A percentile compares a stretch with the other conserved stretches of the same genome.
These are phyloP conservation scores for Sechiopsis laciniata DNA, from an alignment of 306 rosid genomes.

Conservation along the genomic window DNA sequence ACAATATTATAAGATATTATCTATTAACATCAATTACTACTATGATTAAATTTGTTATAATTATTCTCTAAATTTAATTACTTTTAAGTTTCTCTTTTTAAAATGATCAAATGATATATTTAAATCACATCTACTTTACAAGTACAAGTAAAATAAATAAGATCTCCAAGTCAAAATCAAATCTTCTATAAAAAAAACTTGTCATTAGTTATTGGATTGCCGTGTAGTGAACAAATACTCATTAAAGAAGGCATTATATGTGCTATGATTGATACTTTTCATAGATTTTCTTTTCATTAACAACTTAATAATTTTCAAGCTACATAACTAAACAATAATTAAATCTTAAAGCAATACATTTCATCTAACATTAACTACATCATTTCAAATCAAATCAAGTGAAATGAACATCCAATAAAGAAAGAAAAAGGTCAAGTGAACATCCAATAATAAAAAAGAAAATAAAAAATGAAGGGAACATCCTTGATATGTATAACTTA, in stretches of 20 bases:
- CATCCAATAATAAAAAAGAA: no score
- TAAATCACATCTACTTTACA: not conserved
- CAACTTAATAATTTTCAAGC: not conserved
- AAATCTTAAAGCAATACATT: not conserved
- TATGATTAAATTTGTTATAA: no score
- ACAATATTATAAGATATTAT: no score
- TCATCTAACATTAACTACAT: not conserved
- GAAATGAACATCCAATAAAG: not conserved
- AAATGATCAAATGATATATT: not conserved
- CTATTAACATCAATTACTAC: no score
- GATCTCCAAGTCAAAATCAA: not conserved
- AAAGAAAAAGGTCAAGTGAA: no score
- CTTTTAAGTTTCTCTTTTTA: no score
- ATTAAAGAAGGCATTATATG: not conserved
- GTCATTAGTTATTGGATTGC: slow-evolving; percentile 12
- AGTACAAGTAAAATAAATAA: not conserved
- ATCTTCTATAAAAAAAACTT: not conserved
- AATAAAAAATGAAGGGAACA: no score
- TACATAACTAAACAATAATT: not conserved
- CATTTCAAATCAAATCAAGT: not conserved
- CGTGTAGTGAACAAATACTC: not conserved
- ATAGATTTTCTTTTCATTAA: not conserved
- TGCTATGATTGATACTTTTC: not conserved
- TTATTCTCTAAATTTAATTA: no score
- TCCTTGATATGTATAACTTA: no score